Evolutionary conservation across 1,284 basidiomycete species (phyloP).

Genomic region (Cryptococcus jaspeensis): DNA sequence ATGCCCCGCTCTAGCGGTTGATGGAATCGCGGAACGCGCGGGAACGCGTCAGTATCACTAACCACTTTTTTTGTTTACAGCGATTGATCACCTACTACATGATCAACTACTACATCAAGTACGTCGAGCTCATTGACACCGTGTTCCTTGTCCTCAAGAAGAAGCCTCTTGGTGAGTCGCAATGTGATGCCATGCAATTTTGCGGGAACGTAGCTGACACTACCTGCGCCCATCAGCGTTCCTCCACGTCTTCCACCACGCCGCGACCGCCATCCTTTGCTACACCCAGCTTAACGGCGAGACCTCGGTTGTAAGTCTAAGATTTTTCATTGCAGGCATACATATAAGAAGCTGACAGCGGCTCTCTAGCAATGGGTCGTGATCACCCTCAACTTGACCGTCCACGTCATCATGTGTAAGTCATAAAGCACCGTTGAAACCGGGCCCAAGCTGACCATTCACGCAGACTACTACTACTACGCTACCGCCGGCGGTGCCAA

Average conservation of each 20-base stretch:
- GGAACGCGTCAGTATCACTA: too few relatives aligned
- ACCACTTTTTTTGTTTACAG: constrained; percentile 50
- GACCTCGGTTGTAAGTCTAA: constrained; percentile 70
- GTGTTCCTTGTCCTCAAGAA: constrained; percentile 98
- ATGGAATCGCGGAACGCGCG: not conserved
- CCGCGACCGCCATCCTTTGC: constrained; percentile 94
- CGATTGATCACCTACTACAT: constrained; percentile 91
- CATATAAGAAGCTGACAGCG: not conserved
- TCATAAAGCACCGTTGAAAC: constrained; percentile 17
- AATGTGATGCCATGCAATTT: too few relatives aligned
- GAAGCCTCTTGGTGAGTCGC: constrained; percentile 79
- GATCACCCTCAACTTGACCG: constrained; percentile 85
- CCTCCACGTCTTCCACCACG: constrained; percentile 98
- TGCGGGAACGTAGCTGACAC: not conserved
- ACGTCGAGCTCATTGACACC: constrained; percentile 90
- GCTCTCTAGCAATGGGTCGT: constrained; percentile 84
- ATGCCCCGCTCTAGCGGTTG: not conserved
- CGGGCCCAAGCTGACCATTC: not conserved
- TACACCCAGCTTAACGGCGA: constrained; percentile 90
- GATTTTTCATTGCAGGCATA: too few relatives aligned
- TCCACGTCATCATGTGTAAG: constrained; percentile 98
- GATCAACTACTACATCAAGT: constrained; percentile 98
- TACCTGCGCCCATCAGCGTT: constrained; percentile 62
- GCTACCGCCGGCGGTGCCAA: constrained; percentile 91
- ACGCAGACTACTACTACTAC: constrained; percentile 91